Conservation (phyloP, 305 asterid genomes). For the Fraxinus nigra region DNA sequence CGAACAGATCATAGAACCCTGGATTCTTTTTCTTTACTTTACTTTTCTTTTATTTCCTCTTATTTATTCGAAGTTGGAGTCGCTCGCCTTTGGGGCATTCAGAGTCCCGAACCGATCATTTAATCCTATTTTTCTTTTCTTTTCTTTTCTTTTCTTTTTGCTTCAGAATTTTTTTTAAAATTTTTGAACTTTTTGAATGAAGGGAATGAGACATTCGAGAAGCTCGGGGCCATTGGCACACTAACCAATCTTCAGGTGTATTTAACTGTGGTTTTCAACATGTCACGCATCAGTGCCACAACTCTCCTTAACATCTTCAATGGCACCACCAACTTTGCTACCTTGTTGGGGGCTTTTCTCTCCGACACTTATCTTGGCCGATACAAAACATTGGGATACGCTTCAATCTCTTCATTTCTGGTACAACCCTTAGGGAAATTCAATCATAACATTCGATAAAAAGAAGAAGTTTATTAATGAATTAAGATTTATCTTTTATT, state of each 20-base stretch:
- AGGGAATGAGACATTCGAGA: conserved; percentile 59
- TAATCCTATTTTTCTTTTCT: not conserved
- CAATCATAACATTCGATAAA: not conserved
- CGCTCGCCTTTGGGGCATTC: not conserved
- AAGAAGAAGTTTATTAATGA: not conserved
- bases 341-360: conserved; percentile 48
- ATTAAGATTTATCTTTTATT: not conserved
- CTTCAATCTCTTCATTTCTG: conserved; percentile 42
- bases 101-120: not conserved
- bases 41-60: not conserved
- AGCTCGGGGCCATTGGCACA: conserved; percentile 56
- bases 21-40: not conserved
- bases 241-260: conserved; percentile 46
- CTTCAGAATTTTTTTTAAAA: not conserved
- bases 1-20: not conserved
- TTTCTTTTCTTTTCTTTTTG: not conserved
- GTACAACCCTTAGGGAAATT: conserved; percentile 11
- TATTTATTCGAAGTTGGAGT: not conserved
- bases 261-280: conserved; percentile 52
- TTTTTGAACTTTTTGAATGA: not conserved
- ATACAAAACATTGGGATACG: conserved; percentile 45
- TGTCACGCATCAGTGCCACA: conserved; percentile 48
- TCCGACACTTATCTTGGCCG: conserved; percentile 53
- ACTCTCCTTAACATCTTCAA: conserved; percentile 45
- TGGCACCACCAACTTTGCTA: conserved; percentile 54